phyloP scores from a whole-genome alignment of 2,329 filamentous ascomycete species.

The Cadophora luteo-olivacea region DNA sequence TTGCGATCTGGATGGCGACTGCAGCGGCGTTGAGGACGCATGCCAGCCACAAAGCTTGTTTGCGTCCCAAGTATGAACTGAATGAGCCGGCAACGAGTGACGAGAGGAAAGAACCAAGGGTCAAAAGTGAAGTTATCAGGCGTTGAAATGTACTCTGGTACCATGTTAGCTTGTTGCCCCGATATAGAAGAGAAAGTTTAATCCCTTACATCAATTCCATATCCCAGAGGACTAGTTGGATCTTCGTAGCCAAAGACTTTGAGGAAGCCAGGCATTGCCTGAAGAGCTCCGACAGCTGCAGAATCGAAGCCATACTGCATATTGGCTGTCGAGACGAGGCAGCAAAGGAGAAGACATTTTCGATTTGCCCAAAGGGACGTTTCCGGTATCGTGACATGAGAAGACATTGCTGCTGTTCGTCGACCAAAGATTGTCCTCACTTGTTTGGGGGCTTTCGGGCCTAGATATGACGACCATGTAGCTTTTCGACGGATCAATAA shows the following conservation, averaged over 20 bases:
- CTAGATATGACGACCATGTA: not conserved
- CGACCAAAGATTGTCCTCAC: not conserved
- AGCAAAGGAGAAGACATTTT: slow-evolving; percentile 32
- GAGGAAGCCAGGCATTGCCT: slow-evolving; percentile 59
- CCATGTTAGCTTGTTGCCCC: not conserved
- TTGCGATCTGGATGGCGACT: slow-evolving; percentile 52
- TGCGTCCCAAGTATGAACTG: slow-evolving; percentile 47
- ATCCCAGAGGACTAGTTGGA: slow-evolving; percentile 27
- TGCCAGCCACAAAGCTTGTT: slow-evolving; percentile 50
- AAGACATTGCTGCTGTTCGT: slow-evolving; percentile 15
- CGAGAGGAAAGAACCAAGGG: slow-evolving; percentile 54
- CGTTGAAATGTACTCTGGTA: slow-evolving; percentile 52
- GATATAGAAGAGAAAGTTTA: too few species aligned
- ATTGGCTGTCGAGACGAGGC: slow-evolving; percentile 26
- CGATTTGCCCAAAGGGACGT: slow-evolving; percentile 25
- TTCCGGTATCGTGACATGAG: slow-evolving; percentile 19
- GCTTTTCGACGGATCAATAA: slow-evolving; percentile 1
- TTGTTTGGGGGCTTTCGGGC: not conserved
- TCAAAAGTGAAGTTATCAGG: slow-evolving; percentile 56
- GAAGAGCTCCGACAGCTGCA: slow-evolving; percentile 52
- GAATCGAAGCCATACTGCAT: slow-evolving; percentile 60
- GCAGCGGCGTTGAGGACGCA: slow-evolving; percentile 53
- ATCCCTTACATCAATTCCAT: slow-evolving; percentile 29
- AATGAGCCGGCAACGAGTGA: slow-evolving; percentile 51
- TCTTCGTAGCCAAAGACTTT: slow-evolving; percentile 54